Evolutionary conservation across 1,284 basidiomycete genomes (phyloP).

Genomic region (Heterobasidion annosum): DNA sequence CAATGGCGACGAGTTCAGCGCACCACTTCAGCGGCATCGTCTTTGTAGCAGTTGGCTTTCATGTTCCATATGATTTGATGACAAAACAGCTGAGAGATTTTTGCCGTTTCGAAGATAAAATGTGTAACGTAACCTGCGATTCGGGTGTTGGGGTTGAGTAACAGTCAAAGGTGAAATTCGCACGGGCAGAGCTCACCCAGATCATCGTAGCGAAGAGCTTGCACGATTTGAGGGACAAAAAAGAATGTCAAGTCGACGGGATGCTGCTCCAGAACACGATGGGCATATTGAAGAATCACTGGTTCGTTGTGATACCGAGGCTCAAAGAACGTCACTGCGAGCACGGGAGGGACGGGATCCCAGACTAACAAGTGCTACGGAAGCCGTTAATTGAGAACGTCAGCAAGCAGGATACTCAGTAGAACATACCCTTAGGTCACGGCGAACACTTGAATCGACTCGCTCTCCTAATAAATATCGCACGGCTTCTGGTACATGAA

Average conservation of each 20-base stretch:
- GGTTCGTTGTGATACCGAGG: conserved; percentile 79
- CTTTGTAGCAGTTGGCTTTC: conserved; percentile 97
- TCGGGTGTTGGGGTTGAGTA: neutral
- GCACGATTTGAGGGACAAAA: conserved; percentile 98
- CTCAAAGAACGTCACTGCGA: conserved; percentile 84
- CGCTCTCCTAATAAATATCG: conserved; percentile 72
- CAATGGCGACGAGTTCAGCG: conserved; percentile 16
- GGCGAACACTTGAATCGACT: conserved; percentile 43
- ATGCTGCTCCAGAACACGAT: conserved; percentile 91
- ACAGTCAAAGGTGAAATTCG: neutral
- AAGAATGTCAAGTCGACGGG: conserved; percentile 96
- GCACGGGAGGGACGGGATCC: conserved; percentile 84
- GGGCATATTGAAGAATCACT: conserved; percentile 90
- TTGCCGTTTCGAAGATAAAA: conserved; percentile 97
- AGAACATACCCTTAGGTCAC: conserved; percentile 63
- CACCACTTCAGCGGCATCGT: conserved; percentile 80
- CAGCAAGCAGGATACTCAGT: neutral
- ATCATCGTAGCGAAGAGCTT: conserved; percentile 85
- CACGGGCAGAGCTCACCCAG: conserved; percentile 48
- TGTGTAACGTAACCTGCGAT: conserved; percentile 81
- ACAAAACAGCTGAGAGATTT: conserved; percentile 97
- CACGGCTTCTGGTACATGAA: conserved; percentile 76
- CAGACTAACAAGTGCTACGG: conserved; percentile 77
- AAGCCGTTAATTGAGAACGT: neutral
- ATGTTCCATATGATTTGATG: conserved; percentile 99